A percentile compares a stretch with the other conserved stretches of the same genome.
Evolutionary conservation across 768 basidiomycete genomes (phyloP).

Genomic region (Mycena rebaudengoi): DNA sequence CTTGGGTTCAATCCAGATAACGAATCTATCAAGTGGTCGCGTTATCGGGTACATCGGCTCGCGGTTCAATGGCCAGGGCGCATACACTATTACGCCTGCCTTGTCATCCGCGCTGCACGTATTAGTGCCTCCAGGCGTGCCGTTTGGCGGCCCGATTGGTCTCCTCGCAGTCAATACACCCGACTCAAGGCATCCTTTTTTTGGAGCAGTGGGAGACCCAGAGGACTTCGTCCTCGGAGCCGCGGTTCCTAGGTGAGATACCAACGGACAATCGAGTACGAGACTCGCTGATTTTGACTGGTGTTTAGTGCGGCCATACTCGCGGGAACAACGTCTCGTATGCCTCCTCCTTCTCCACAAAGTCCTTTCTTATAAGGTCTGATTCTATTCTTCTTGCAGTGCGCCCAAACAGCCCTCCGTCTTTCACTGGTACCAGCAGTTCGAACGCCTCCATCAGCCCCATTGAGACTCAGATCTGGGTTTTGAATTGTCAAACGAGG

Average conservation of each 20-base stretch:
- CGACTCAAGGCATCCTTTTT: not conserved
- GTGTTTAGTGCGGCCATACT: too few relatives aligned
- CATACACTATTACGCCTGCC: not conserved
- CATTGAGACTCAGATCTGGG: slow-evolving; percentile 11
- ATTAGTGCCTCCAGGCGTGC: not conserved
- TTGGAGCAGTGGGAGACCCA: not conserved
- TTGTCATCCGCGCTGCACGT: not conserved
- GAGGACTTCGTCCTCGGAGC: not conserved
- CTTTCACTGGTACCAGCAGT: slow-evolving; percentile 1
- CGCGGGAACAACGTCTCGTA: too few relatives aligned
- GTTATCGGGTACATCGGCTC: not conserved
- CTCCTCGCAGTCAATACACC: slow-evolving; percentile 1
- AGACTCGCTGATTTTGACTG: too few relatives aligned
- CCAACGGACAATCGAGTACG: too few relatives aligned
- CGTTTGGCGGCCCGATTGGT: not conserved
- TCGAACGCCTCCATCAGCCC: not conserved
- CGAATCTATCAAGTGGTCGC: not conserved
- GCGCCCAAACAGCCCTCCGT: not conserved
- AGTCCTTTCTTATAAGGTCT: too few relatives aligned
- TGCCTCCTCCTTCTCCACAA: too few relatives aligned
- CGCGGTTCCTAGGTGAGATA: not conserved
- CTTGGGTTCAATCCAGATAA: not conserved
- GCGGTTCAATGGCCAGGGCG: not conserved
- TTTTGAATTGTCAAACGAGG: slow-evolving; percentile 7
- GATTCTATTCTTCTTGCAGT: not conserved